Conservation (phyloP, 305 asterid genomes). For the Stenogyne calaminthoides region DNA sequence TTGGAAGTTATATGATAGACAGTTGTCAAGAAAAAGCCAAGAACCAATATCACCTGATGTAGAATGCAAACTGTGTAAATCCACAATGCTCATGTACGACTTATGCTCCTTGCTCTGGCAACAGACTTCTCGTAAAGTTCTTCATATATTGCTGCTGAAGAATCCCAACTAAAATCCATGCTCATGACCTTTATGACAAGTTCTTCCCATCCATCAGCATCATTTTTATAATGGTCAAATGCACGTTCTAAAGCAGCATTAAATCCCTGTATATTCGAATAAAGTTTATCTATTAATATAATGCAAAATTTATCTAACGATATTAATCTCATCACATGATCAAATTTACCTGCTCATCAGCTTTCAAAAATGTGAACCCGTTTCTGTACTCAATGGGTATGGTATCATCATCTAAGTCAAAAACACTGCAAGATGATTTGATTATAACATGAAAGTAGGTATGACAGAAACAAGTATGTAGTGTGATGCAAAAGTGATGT, state of each 20-base stretch:
- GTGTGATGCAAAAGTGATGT: constrained; percentile 15
- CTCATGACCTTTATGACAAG: constrained; percentile 83
- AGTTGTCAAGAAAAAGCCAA: neutral
- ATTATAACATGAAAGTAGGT: constrained; percentile 18
- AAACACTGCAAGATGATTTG: constrained; percentile 66
- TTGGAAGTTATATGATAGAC: neutral
- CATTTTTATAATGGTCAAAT: constrained; percentile 52
- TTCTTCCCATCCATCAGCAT: constrained; percentile 66
- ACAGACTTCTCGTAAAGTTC: constrained; percentile 78
- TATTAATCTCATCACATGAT: constrained; percentile 16
- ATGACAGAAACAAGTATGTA: neutral
- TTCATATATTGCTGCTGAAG: constrained; percentile 79
- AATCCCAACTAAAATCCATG: constrained; percentile 93
- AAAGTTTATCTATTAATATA: neutral
- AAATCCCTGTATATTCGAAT: constrained; percentile 53
- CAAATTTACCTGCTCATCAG: constrained; percentile 77
- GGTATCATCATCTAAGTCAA: constrained; percentile 79
- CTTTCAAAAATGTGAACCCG: constrained; percentile 77
- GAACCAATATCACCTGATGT: constrained; percentile 23
- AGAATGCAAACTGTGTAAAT: neutral
- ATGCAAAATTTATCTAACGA: constrained; percentile 1
- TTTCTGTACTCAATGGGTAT: constrained; percentile 82
- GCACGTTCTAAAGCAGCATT: constrained; percentile 84
- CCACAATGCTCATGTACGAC: constrained; percentile 34
- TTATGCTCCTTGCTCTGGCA: constrained; percentile 61